phyloP scores from a whole-genome alignment of 805 yeast genomes.

The Metschnikowia proteae region DNA sequence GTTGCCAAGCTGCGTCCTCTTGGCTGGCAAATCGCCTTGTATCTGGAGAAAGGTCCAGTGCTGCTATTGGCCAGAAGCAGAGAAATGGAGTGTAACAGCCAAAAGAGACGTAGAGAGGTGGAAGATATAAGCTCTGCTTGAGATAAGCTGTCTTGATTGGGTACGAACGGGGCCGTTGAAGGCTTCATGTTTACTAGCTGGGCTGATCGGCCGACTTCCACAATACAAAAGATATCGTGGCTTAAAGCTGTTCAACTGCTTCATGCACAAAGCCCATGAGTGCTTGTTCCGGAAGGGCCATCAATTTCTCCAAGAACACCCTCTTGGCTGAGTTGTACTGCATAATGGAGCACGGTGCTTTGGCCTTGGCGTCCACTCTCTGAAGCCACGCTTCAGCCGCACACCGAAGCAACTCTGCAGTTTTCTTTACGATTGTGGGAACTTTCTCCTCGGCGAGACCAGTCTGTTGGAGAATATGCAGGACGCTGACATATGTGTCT shows the following conservation, averaged over 20 bases:
- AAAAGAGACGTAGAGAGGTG: too few species aligned
- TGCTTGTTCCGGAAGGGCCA: neutral
- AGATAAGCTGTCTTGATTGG: too few species aligned
- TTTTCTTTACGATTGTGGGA: slow-evolving; percentile 1
- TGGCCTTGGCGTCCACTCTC: neutral
- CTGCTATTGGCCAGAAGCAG: too few species aligned
- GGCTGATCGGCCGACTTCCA: too few species aligned
- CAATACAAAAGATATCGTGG: too few species aligned
- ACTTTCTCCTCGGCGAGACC: neutral
- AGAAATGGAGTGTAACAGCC: too few species aligned
- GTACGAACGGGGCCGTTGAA: too few species aligned
- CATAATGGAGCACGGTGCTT: neutral
- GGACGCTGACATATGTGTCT: slow-evolving; percentile 11
- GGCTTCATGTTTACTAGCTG: too few species aligned
- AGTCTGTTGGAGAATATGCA: slow-evolving; percentile 11
- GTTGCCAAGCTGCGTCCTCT: too few species aligned
- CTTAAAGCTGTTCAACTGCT: neutral
- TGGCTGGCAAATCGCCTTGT: too few species aligned
- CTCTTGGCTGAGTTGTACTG: neutral
- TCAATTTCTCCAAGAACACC: neutral
- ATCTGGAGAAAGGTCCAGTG: too few species aligned
- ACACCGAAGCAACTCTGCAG: slow-evolving; percentile 1
- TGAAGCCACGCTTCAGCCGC: neutral
- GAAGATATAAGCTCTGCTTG: too few species aligned
- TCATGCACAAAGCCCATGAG: neutral